Evolutionary conservation across 2,329 filamentous ascomycete genomes (phyloP).

Genomic region (Leptographium galeiforme): DNA sequence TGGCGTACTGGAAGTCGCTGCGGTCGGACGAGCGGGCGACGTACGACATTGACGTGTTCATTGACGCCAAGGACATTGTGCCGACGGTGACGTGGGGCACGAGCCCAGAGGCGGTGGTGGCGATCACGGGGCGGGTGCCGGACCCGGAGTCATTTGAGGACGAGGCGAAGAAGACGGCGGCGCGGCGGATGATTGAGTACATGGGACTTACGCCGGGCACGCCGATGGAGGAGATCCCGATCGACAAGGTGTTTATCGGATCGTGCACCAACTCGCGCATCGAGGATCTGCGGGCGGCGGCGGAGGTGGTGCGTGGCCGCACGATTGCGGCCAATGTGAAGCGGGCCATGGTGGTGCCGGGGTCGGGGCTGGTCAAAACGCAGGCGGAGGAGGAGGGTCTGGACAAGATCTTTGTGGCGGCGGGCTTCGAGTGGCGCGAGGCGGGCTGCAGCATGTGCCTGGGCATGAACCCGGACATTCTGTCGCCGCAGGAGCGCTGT

Average conservation of each 20-base stretch:
- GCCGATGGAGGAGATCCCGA: conserved; percentile 75
- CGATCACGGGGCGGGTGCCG: conserved; percentile 83
- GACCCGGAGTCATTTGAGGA: conserved; percentile 76
- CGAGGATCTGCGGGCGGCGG: conserved; percentile 82
- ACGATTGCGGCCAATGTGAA: conserved; percentile 82
- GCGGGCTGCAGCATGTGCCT: conserved; percentile 98
- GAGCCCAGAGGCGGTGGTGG: conserved; percentile 88
- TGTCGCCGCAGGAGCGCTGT: conserved; percentile 82
- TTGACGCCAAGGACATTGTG: conserved; percentile 83
- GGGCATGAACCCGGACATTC: conserved; percentile 97
- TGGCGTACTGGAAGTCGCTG: conserved; percentile 76
- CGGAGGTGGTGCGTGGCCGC: conserved; percentile 72
- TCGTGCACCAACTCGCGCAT: conserved; percentile 97
- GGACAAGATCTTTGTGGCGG: conserved; percentile 80
- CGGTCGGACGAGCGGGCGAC: conserved; percentile 78
- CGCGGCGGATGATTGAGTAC: conserved; percentile 77
- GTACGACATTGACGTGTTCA: conserved; percentile 79
- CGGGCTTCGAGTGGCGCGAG: conserved; percentile 96
- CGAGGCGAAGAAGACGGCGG: conserved; percentile 66
- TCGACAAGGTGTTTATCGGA: conserved; percentile 97
- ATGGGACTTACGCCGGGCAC: conserved; percentile 86
- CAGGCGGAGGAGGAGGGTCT: conserved; percentile 86
- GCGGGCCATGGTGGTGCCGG: conserved; percentile 90
- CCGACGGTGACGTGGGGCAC: conserved; percentile 96
- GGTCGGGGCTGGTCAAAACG: conserved; percentile 85